These are phyloP conservation scores for Alternaria angustiovoidea DNA, from an alignment of 2,329 filamentous ascomycete genomes.

Conservation along the genomic window DNA sequence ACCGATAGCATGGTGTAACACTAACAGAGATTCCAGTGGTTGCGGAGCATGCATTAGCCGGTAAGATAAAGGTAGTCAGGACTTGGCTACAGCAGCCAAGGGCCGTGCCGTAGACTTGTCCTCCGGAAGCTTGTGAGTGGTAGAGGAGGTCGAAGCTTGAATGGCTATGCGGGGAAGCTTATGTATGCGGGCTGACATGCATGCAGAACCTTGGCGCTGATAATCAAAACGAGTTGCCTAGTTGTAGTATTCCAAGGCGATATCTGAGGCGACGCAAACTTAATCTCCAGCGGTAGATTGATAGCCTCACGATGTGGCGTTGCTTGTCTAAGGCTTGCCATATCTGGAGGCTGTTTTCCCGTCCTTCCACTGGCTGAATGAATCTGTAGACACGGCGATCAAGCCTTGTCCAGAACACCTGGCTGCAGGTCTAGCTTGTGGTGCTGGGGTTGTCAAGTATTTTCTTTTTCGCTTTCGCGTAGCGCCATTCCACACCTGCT, in stretches of 20 bases:
- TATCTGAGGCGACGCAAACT: not conserved
- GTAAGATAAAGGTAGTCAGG: constrained; percentile 8
- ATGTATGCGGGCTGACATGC: constrained; percentile 31
- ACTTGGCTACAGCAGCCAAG: not conserved
- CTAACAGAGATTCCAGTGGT: constrained; percentile 20
- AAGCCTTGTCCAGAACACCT: not conserved
- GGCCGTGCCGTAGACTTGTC: constrained; percentile 3
- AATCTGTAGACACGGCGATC: not conserved
- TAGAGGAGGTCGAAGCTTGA: constrained; percentile 22
- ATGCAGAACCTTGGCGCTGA: constrained; percentile 6
- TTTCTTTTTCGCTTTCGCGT: not conserved
- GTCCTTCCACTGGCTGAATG: not conserved
- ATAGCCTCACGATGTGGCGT: not conserved
- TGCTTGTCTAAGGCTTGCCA: not conserved
- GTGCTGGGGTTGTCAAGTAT: not conserved
- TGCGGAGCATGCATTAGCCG: constrained; percentile 5
- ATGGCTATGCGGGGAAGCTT: constrained; percentile 27
- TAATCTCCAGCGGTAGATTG: not conserved
- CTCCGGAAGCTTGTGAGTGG: constrained; percentile 4
- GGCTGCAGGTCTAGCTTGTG: not conserved
- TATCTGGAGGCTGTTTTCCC: not conserved
- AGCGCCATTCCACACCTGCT: constrained; percentile 1
- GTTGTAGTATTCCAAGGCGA: not conserved
- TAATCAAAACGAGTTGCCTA: not conserved
- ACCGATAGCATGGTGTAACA: constrained; percentile 24